Percentiles rank a stretch among this genome's conserved stretches.
Evolutionary conservation across 2,329 filamentous ascomycete species (phyloP).

Genomic region (Colletotrichum lindemuthianum): DNA sequence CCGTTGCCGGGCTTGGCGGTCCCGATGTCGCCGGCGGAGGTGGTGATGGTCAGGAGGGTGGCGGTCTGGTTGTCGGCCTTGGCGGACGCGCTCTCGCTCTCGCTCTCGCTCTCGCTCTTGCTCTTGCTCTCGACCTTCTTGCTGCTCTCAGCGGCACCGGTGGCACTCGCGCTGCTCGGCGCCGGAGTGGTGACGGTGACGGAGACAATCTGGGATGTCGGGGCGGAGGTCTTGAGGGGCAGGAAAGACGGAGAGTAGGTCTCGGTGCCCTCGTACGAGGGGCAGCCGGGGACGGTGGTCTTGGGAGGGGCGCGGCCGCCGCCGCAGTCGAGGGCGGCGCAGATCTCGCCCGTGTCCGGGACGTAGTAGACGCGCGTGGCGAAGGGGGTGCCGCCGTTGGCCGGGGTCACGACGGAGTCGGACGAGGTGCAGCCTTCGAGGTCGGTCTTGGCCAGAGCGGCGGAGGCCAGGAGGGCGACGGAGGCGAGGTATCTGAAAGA

Average conservation of each 20-base stretch:
- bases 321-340: conserved; percentile 72
- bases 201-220: background rate
- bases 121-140: background rate
- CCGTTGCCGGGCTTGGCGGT: background rate
- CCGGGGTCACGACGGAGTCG: conserved; percentile 39
- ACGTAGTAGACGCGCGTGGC: conserved; percentile 67
- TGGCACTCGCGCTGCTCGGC: background rate
- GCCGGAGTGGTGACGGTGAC: background rate
- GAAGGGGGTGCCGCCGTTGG: conserved; percentile 44
- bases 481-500: conserved; percentile 35
- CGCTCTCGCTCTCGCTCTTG: background rate
- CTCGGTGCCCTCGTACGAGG: conserved; percentile 63
- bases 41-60: conserved; percentile 9
- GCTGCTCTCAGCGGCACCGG: conserved; percentile 5
- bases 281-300: conserved; percentile 70
- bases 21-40: background rate
- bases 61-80: background rate
- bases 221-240: conserved; percentile 42
- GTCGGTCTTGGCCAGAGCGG: conserved; percentile 56
- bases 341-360: conserved; percentile 72
- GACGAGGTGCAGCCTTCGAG: conserved; percentile 56
- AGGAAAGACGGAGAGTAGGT: conserved; percentile 64
- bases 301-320: conserved; percentile 73
- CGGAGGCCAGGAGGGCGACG: conserved; percentile 42
- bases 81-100: background rate